These are phyloP conservation scores for Inga laurina DNA, from an alignment of 306 rosid genomes.

Conservation along the genomic window DNA sequence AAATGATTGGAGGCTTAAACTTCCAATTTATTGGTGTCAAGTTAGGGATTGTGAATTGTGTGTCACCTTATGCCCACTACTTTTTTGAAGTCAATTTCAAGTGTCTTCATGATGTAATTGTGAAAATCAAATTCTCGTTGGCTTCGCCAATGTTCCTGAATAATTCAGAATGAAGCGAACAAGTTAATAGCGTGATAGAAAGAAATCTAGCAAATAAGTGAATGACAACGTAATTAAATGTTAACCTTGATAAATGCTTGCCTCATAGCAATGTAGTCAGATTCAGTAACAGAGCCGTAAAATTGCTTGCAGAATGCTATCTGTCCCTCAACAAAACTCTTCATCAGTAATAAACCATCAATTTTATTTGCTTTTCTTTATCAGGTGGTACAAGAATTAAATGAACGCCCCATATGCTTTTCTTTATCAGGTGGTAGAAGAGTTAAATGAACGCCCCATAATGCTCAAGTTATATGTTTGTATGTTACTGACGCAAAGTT, in stretches of 20 bases:
- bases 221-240: not conserved
- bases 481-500: not conserved
- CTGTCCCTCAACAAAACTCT: constrained; percentile 36
- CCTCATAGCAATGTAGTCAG: constrained; percentile 77
- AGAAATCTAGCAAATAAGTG: not conserved
- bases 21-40: not conserved
- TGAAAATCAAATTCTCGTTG: constrained; percentile 50
- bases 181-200: not conserved
- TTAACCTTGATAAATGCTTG: constrained; percentile 79
- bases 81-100: constrained; percentile 72
- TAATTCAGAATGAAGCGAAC: constrained; percentile 6
- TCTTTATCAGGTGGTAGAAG: constrained; percentile 1
- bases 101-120: constrained; percentile 55
- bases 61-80: constrained; percentile 84
- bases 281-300: constrained; percentile 63
- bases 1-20: constrained; percentile 21
- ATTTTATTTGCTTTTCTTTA: not conserved
- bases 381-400: not conserved
- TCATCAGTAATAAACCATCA: not conserved
- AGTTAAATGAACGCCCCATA: not conserved
- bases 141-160: constrained; percentile 50
- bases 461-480: not conserved
- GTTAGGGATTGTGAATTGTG: not conserved
- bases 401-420: not conserved
- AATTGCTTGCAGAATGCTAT: constrained; percentile 85